Base-by-base conservation (phyloP, 129 eudicot genomes). In the Gnaphalium uliginosum region DNA sequence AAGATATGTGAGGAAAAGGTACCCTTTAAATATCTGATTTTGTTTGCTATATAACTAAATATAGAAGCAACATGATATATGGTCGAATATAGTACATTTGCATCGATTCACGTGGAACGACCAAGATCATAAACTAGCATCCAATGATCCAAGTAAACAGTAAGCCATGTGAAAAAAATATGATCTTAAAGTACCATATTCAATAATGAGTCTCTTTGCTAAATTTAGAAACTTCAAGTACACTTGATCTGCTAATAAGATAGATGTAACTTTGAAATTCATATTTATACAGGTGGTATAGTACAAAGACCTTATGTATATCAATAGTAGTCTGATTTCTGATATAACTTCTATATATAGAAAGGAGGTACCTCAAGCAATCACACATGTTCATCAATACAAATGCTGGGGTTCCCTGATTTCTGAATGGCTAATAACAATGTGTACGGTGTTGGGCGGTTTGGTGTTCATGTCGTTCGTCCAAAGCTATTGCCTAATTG, bases 401-500 rank as follows among this genome's bases (percentile, higher is more conserved):
- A 78, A 60, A 33, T 23, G 77, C 25, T 39, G 58, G 66, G 74
- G 32, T 61, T 61, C 26, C 66, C 66, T 25, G 66, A 22, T 64
- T 46, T 77, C 81, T 66, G 63, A 79, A 76, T 79, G 51, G 76
- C 82, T 50, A 74, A 69, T 54, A 48, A 69, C 59, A 43, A 75
- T 41, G 30, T 82, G 41, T 56, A 17, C 7, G 24, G 56, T 46
- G 27, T 56, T 33, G 72, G 33, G 68, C 4, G 35, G 78, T 71
- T 29, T 79, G 58, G 57, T 62, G 75, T 67, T 88, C 90, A 89
- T 68, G 92, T 74, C 48, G 89, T 82, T 82, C 96, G 80, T 53
- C 90, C 88, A 33, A 84, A 90, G 83, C 81, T 87, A 77, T 74
- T 81, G 24, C 98, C 97, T 57, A 91, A 73, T 75, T 91, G 97